Evolutionary conservation across 2,329 filamentous ascomycete species (phyloP).

Genomic region (Diaporthe longicolla): DNA sequence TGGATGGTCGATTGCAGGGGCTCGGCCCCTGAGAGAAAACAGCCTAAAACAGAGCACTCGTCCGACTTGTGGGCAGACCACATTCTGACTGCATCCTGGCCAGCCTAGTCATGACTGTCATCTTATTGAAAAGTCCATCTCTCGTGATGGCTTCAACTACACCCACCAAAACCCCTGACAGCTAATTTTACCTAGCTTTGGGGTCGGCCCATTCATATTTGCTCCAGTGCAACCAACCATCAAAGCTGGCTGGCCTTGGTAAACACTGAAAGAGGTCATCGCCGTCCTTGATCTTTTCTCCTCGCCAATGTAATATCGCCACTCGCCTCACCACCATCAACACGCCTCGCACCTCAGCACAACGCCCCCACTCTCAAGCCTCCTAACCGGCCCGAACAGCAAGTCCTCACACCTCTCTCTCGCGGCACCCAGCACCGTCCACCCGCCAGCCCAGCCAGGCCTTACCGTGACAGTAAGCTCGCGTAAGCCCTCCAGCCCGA

Average conservation of each 20-base stretch:
- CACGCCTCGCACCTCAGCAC: constrained; percentile 24
- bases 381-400: constrained; percentile 17
- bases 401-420: constrained; percentile 24
- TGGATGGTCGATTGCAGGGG: constrained; percentile 35
- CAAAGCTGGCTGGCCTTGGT: too few species aligned
- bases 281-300: too few species aligned
- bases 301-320: background rate
- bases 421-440: constrained; percentile 21
- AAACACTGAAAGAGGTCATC: background rate
- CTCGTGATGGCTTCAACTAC: background rate
- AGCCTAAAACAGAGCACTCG: constrained; percentile 24
- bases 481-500: constrained; percentile 1
- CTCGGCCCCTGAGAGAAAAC: constrained; percentile 29
- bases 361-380: constrained; percentile 3
- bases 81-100: background rate
- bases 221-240: background rate
- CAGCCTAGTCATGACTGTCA: background rate
- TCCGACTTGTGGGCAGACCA: constrained; percentile 40
- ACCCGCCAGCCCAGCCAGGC: constrained; percentile 12
- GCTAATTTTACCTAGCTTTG: background rate
- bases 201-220: background rate
- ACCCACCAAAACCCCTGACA: background rate
- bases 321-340: background rate
- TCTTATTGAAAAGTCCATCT: background rate
- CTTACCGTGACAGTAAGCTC: constrained; percentile 12